Conservation (phyloP, 352 stramenopile species). For the Globisporangium cystogenes region DNA sequence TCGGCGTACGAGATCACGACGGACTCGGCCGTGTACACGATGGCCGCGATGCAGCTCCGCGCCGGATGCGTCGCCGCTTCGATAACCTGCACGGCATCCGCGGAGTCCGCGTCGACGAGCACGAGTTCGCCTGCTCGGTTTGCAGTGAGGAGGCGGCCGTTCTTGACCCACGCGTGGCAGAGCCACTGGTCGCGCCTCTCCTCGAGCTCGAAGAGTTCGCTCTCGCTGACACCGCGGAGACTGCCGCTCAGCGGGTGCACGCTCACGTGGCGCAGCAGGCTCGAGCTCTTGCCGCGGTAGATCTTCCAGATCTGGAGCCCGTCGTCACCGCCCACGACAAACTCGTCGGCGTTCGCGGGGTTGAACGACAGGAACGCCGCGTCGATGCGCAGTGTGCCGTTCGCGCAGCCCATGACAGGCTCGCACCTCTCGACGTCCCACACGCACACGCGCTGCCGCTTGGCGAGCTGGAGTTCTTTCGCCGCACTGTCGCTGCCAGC, state of each 20-base stretch:
- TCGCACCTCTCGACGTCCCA: conserved; percentile 56
- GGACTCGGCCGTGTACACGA: conserved; percentile 51
- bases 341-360: conserved; percentile 45
- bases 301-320: conserved; percentile 70
- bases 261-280: conserved; percentile 24
- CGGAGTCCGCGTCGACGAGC: conserved; percentile 32
- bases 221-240: background rate
- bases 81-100: conserved; percentile 25
- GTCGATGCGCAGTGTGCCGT: conserved; percentile 18
- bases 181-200: conserved; percentile 40
- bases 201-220: conserved; percentile 31
- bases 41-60: conserved; percentile 29
- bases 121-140: conserved; percentile 54
- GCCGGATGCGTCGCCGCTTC: conserved; percentile 24
- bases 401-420: conserved; percentile 41
- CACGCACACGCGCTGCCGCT: conserved; percentile 32
- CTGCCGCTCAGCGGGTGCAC: background rate
- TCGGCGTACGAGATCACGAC: conserved; percentile 47
- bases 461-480: background rate
- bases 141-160: conserved; percentile 34
- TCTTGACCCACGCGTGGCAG: conserved; percentile 55
- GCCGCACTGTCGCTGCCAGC: background rate
- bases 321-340: conserved; percentile 55
- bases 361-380: conserved; percentile 66
- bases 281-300: conserved; percentile 27